These are phyloP conservation scores for Fusarium euwallaceae DNA, from an alignment of 2,329 filamentous ascomycete species.

Conservation along the genomic window DNA sequence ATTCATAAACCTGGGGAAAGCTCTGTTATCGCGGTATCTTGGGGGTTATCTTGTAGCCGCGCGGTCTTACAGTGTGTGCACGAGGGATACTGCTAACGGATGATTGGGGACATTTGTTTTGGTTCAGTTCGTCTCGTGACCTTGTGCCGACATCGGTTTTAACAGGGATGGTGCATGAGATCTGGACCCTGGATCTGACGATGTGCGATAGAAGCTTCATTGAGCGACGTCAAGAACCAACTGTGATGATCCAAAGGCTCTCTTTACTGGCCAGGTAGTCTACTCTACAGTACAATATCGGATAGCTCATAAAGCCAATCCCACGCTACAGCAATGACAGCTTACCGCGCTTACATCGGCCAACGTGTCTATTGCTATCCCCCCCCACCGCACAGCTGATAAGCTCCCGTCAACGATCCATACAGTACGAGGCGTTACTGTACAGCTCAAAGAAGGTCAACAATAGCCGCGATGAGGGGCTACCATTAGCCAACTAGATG, in stretches of 20 bases:
- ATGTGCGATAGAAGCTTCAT: not conserved
- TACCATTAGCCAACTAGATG: conserved; percentile 8
- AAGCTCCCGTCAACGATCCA: conserved; percentile 34
- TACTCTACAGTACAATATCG: not conserved
- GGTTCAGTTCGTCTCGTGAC: conserved; percentile 27
- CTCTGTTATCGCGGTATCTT: not conserved
- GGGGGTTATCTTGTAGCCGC: conserved; percentile 6
- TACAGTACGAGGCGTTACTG: conserved; percentile 26
- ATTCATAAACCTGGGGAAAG: not conserved
- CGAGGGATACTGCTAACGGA: not conserved
- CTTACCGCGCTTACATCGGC: not conserved
- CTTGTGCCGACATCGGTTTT: conserved; percentile 32
- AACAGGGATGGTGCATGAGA: conserved; percentile 34
- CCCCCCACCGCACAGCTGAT: conserved; percentile 21
- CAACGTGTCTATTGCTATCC: not conserved
- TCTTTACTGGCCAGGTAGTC: not conserved
- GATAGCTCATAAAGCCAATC: not conserved
- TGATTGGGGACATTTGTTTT: not conserved
- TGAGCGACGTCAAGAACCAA: not conserved
- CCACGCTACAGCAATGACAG: not conserved
- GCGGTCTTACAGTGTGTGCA: conserved; percentile 11
- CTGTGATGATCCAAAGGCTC: not conserved
- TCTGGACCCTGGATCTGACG: conserved; percentile 35
- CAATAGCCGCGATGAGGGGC: conserved; percentile 37
- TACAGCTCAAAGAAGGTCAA: conserved; percentile 12